Evolutionary conservation across 225 moss, liverwort and hornwort species (phyloP).

Genomic region (Pseudoscleropodium purum): DNA sequence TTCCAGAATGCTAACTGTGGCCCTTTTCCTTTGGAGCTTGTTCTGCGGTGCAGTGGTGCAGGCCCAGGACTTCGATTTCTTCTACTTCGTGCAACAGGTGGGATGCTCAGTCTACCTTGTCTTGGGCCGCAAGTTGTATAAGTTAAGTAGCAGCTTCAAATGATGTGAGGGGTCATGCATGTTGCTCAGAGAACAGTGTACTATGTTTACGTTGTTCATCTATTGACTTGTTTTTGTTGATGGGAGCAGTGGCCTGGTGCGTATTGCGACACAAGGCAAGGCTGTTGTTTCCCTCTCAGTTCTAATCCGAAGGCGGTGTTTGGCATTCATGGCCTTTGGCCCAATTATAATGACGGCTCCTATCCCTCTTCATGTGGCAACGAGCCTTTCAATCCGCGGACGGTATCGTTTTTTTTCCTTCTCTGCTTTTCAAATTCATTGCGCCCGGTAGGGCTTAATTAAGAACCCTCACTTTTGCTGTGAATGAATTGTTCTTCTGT

Average conservation of each 20-base stretch:
- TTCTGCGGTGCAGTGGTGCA: conserved; percentile 7
- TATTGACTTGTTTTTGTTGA: neutral
- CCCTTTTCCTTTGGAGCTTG: conserved; percentile 5
- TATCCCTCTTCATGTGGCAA: conserved; percentile 28
- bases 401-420: neutral
- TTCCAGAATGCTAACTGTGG: neutral
- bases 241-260: conserved; percentile 45
- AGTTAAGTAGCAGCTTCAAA: neutral
- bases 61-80: conserved; percentile 35
- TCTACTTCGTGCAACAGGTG: conserved; percentile 49
- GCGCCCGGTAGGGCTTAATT: neutral
- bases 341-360: conserved; percentile 21
- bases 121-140: neutral
- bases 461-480: neutral
- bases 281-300: conserved; percentile 31
- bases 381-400: conserved; percentile 12
- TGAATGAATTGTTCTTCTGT: neutral
- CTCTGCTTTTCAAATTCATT: neutral
- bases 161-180: neutral
- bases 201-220: neutral
- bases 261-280: conserved; percentile 31
- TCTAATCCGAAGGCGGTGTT: conserved; percentile 28
- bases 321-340: conserved; percentile 46
- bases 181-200: neutral
- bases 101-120: neutral